Percentiles rank a stretch among this genome's conserved stretches.
Evolutionary conservation across 331 rosid genomes (phyloP).

Genomic region (Pyrus hybrid): DNA sequence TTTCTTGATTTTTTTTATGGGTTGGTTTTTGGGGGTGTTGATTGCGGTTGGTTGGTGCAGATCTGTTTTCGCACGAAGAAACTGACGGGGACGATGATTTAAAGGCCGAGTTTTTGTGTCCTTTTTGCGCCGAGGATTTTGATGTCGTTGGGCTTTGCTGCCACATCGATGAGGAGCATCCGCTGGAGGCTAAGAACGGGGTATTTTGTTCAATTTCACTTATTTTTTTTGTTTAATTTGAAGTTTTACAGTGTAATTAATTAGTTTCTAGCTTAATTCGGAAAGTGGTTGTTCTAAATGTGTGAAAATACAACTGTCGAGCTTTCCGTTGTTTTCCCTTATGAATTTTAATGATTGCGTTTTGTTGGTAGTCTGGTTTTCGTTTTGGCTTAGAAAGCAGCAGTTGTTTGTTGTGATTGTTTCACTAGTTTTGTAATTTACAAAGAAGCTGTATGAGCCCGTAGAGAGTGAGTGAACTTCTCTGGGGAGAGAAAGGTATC

Average conservation of each 20-base stretch:
- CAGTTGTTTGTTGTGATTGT: neutral
- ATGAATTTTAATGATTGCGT: neutral
- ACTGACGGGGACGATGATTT: constrained; percentile 53
- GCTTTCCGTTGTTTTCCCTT: neutral
- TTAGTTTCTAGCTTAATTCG: neutral
- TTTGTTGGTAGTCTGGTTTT: neutral
- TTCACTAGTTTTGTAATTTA: neutral
- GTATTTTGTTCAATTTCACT: constrained; percentile 17
- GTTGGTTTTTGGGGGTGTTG: neutral
- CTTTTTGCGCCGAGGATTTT: constrained; percentile 81
- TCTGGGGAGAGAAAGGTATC: neutral
- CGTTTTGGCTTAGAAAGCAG: neutral
- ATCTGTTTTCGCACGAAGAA: constrained; percentile 56
- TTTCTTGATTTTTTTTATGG: neutral
- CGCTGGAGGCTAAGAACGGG: constrained; percentile 71
- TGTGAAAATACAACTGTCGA: neutral
- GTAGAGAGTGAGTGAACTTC: neutral
- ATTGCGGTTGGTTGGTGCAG: constrained; percentile 25
- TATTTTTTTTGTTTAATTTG: too few relatives aligned
- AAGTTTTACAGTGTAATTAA: neutral
- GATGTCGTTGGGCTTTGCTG: constrained; percentile 91
- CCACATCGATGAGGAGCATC: constrained; percentile 91
- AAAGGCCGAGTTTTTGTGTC: constrained; percentile 69
- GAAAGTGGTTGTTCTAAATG: neutral
- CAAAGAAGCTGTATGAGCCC: neutral